Evolutionary conservation across 805 yeast genomes (phyloP).

Genomic region (Barnettozyma botsteinii): DNA sequence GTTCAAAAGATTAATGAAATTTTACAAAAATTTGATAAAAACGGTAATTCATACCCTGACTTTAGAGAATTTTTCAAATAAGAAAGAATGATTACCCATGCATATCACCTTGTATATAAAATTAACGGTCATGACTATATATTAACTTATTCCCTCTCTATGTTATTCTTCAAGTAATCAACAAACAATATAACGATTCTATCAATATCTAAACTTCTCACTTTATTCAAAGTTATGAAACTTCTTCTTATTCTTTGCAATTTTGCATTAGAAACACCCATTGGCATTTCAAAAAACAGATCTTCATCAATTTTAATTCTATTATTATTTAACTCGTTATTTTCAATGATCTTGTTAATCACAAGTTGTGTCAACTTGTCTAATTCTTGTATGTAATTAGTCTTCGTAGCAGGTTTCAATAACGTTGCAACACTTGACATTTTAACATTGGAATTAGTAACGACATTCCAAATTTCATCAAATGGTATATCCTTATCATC

Average conservation of each 20-base stretch:
- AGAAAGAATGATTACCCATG: neutral
- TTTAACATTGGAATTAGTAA: conserved; percentile 49
- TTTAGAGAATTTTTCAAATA: conserved; percentile 7
- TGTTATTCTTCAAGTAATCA: conserved; percentile 65
- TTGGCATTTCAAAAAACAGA: conserved; percentile 52
- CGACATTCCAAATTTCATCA: conserved; percentile 60
- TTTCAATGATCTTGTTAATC: conserved; percentile 54
- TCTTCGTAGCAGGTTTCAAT: conserved; percentile 71
- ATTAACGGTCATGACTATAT: too few relatives aligned
- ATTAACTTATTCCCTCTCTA: conserved; percentile 20
- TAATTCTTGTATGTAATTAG: conserved; percentile 70
- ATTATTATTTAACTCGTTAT: conserved; percentile 45
- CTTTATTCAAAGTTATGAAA: conserved; percentile 72
- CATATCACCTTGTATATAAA: neutral
- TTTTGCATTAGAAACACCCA: conserved; percentile 62
- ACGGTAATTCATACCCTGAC: conserved; percentile 11
- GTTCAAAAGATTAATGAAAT: conserved; percentile 4
- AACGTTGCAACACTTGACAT: conserved; percentile 83
- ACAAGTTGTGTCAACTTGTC: conserved; percentile 68
- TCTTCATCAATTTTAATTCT: conserved; percentile 37
- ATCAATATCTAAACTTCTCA: conserved; percentile 65
- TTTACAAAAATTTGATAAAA: conserved; percentile 13
- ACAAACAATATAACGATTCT: conserved; percentile 70
- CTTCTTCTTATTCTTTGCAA: conserved; percentile 80
- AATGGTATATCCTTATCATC: conserved; percentile 53